Evolutionary conservation across 441 rosid genomes (phyloP).

Genomic region (Syzygium syzygioides): DNA sequence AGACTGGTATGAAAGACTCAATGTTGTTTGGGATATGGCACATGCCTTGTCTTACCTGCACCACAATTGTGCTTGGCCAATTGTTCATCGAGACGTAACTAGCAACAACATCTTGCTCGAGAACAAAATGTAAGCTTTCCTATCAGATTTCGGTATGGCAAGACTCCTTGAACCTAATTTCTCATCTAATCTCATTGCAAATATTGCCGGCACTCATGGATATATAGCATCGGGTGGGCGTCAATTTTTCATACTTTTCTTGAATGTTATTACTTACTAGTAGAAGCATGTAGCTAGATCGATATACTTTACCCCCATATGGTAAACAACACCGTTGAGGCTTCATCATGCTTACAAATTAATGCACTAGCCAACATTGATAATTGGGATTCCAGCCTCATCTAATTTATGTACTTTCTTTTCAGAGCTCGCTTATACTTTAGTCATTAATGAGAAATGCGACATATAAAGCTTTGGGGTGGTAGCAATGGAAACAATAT

Average conservation of each 20-base stretch:
- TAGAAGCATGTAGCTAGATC: neutral
- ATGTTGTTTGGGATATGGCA: neutral
- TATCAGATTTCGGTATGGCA: neutral
- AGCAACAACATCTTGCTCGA: too few species aligned
- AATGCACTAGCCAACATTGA: neutral
- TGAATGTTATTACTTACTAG: neutral
- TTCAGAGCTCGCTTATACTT: neutral
- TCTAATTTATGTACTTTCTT: too few species aligned
- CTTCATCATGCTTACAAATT: neutral
- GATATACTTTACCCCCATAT: neutral
- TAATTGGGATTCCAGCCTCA: neutral
- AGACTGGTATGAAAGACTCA: neutral
- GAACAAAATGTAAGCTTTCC: too few species aligned
- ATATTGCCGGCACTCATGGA: accelerated
- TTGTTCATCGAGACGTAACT: too few species aligned
- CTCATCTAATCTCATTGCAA: neutral
- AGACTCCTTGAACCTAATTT: accelerated
- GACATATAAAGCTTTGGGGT: too few species aligned
- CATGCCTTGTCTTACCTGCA: neutral
- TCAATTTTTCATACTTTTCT: neutral
- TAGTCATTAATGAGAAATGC: too few species aligned
- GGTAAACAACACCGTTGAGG: neutral
- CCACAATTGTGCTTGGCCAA: too few species aligned
- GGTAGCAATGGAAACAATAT: too few species aligned
- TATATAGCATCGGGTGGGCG: neutral